Conservation (phyloP, 306 rosid species). For the Dicorynia guianensis region DNA sequence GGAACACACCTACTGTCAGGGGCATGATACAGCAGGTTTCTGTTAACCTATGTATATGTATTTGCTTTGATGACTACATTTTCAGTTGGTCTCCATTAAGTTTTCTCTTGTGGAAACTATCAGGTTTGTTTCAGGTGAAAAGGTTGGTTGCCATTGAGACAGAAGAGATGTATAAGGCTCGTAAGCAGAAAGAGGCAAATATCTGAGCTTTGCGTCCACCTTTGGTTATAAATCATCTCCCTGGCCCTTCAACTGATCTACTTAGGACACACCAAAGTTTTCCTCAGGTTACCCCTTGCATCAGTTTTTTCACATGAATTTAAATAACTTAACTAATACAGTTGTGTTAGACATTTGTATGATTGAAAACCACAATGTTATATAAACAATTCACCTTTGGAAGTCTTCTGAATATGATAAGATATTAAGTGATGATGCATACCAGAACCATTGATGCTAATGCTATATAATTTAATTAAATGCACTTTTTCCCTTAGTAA, state of each 20-base stretch:
- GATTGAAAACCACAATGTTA: no score
- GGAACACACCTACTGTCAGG: slow-evolving; percentile 61
- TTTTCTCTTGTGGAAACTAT: neutral
- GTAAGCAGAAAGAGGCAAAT: slow-evolving; percentile 52
- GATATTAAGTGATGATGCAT: no score
- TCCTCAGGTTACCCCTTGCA: slow-evolving; percentile 41
- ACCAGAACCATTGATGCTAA: no score
- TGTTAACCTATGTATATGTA: neutral
- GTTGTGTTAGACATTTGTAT: no score
- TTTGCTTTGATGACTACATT: neutral
- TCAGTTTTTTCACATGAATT: neutral
- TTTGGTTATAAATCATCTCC: slow-evolving; percentile 52
- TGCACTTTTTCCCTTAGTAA: no score
- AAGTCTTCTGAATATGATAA: no score
- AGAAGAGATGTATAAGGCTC: slow-evolving; percentile 63
- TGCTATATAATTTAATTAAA: no score
- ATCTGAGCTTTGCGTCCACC: slow-evolving; percentile 53
- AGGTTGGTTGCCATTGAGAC: slow-evolving; percentile 62
- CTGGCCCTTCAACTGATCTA: slow-evolving; percentile 43
- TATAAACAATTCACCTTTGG: no score
- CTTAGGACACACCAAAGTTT: slow-evolving; percentile 27
- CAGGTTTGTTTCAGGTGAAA: slow-evolving; percentile 47
- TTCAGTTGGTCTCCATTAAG: neutral
- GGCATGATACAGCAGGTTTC: slow-evolving; percentile 65
- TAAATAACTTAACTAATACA: neutral